Conservation (phyloP, 495 filamentous ascomycete genomes). For the Hyaloscypha hepaticicola region DNA sequence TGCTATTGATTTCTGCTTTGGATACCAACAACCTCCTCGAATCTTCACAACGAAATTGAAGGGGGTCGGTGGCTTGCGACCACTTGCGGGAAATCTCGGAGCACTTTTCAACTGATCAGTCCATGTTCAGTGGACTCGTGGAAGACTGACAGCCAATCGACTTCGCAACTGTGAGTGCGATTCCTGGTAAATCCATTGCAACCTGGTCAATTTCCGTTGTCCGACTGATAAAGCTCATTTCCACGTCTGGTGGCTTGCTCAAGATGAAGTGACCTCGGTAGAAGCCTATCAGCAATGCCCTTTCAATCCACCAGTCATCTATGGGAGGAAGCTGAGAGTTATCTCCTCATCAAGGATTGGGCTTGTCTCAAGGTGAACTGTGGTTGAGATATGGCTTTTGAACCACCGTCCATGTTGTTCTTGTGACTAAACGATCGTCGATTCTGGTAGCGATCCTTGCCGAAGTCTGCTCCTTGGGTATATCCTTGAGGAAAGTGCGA, state of each 20-base stretch:
- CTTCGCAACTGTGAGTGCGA: slow-evolving; percentile 67
- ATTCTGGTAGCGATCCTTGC: slow-evolving; percentile 58
- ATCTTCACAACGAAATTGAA: too few species aligned
- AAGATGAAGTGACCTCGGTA: slow-evolving; percentile 76
- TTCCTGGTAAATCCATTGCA: slow-evolving; percentile 55
- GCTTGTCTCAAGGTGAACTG: slow-evolving; percentile 40
- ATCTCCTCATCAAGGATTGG: background rate
- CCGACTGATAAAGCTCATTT: slow-evolving; percentile 66
- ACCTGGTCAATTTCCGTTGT: slow-evolving; percentile 60
- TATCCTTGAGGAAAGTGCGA: slow-evolving; percentile 49
- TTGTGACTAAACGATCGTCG: slow-evolving; percentile 48
- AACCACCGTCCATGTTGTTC: slow-evolving; percentile 58
- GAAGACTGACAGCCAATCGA: slow-evolving; percentile 72
- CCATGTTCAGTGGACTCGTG: slow-evolving; percentile 26
- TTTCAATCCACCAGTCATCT: slow-evolving; percentile 70
- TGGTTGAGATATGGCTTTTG: slow-evolving; percentile 60
- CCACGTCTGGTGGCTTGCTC: slow-evolving; percentile 62
- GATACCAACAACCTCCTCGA: too few species aligned
- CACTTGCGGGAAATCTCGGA: too few species aligned
- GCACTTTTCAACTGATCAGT: too few species aligned
- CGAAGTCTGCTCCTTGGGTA: slow-evolving; percentile 52
- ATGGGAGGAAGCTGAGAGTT: background rate
- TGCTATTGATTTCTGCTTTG: too few species aligned
- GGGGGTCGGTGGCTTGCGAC: too few species aligned
- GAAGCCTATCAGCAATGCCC: slow-evolving; percentile 61